Conservation (phyloP, 345 rosid species). For the Boechera divaricarpa region DNA sequence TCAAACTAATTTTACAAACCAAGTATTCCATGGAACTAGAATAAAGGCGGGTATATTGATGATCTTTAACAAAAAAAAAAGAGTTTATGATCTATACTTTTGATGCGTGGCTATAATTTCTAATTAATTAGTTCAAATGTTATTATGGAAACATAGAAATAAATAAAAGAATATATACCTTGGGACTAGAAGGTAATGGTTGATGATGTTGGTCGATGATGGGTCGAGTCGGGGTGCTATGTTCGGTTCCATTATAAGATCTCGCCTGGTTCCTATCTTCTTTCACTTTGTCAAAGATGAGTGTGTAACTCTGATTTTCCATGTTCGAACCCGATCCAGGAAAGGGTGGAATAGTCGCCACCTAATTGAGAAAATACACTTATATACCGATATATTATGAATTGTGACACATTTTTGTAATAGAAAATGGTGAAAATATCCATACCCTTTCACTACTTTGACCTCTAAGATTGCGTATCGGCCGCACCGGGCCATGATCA, state of each 20-base stretch:
- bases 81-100: neutral
- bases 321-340: slow-evolving; percentile 36
- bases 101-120: neutral
- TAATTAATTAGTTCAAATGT: neutral
- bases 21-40: slow-evolving; percentile 14
- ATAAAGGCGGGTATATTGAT: neutral
- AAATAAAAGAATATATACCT: slow-evolving; percentile 15
- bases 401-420: neutral
- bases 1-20: neutral
- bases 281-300: slow-evolving; percentile 44
- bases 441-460: slow-evolving; percentile 39
- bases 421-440: neutral
- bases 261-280: slow-evolving; percentile 17
- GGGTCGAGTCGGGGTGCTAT: slow-evolving; percentile 35
- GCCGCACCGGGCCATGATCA: slow-evolving; percentile 24
- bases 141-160: neutral
- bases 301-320: slow-evolving; percentile 38
- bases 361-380: slow-evolving; percentile 14
- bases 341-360: slow-evolving; percentile 39
- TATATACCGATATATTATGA: neutral
- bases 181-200: slow-evolving; percentile 42
- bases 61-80: neutral
- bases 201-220: slow-evolving; percentile 31
- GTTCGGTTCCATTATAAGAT: slow-evolving; percentile 20
- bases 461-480: slow-evolving; percentile 35